A percentile compares a stretch with the other conserved stretches of the same genome.
Evolutionary conservation across 75 land plant genomes (phyloP).

Genomic region (Ceratopteris richardii): DNA sequence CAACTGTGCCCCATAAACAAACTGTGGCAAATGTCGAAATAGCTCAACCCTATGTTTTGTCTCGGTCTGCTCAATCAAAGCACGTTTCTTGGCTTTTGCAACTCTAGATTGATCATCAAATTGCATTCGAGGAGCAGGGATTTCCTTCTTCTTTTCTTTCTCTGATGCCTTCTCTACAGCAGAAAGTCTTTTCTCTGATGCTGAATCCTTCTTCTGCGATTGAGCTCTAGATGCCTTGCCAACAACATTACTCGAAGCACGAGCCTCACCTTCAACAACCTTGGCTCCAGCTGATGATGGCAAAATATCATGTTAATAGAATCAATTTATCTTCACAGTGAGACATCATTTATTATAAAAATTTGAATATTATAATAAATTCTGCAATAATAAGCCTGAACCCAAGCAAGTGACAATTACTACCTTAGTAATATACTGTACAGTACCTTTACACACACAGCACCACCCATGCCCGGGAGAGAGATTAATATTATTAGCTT

Average conservation of each 20-base stretch:
- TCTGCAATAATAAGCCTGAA: too few relatives aligned
- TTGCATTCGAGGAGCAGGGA: conserved; percentile 91
- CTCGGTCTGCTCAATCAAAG: conserved; percentile 80
- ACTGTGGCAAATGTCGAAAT: conserved; percentile 91
- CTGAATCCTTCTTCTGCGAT: conserved; percentile 41
- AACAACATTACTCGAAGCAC: conserved; percentile 7
- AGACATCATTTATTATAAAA: too few relatives aligned
- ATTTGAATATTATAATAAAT: too few relatives aligned
- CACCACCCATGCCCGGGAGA: too few relatives aligned
- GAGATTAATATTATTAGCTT: too few relatives aligned
- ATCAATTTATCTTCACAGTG: background rate
- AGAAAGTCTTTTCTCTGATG: conserved; percentile 21
- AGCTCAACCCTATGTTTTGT: conserved; percentile 88
- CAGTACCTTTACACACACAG: too few relatives aligned
- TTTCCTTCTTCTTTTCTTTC: conserved; percentile 89
- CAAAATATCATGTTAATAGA: background rate
- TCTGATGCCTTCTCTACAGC: conserved; percentile 49
- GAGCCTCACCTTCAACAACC: conserved; percentile 9
- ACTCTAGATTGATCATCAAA: conserved; percentile 84
- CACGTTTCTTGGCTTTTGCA: conserved; percentile 79
- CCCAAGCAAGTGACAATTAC: too few relatives aligned
- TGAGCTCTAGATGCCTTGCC: conserved; percentile 31
- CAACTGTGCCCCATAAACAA: conserved; percentile 78
- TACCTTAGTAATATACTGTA: too few relatives aligned
- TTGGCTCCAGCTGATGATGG: background rate